Conservation (phyloP, 2,329 filamentous ascomycete species). For the Diplocarpon mali region DNA sequence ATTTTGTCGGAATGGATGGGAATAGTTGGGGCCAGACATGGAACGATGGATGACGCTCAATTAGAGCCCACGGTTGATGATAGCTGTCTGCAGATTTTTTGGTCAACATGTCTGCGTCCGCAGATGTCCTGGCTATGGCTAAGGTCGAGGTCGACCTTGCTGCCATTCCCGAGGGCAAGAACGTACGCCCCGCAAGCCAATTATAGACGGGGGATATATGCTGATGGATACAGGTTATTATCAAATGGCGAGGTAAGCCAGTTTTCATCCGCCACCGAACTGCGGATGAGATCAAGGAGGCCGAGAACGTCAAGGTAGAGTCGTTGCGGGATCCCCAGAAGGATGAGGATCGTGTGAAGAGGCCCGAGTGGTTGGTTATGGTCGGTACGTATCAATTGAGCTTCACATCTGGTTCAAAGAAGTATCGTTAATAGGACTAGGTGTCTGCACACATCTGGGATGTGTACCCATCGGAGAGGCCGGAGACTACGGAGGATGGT, state of each 20-base stretch:
- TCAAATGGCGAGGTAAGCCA: slow-evolving; percentile 99
- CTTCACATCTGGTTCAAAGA: too few relatives aligned
- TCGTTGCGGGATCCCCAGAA: slow-evolving; percentile 81
- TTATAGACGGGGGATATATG: neutral
- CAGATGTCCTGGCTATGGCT: slow-evolving; percentile 96
- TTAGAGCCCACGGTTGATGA: slow-evolving; percentile 18
- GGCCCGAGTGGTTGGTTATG: slow-evolving; percentile 99
- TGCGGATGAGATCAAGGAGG: slow-evolving; percentile 82
- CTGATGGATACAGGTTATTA: slow-evolving; percentile 60
- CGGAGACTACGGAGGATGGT: slow-evolving; percentile 97
- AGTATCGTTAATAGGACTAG: slow-evolving; percentile 33
- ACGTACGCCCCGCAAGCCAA: slow-evolving; percentile 49
- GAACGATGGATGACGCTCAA: slow-evolving; percentile 4
- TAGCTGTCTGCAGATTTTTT: slow-evolving; percentile 67
- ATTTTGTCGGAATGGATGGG: slow-evolving; percentile 2
- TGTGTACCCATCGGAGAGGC: slow-evolving; percentile 99
- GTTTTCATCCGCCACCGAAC: slow-evolving; percentile 99
- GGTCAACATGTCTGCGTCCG: slow-evolving; percentile 98
- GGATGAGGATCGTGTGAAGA: slow-evolving; percentile 90
- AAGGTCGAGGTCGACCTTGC: slow-evolving; percentile 96
- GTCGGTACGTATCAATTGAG: slow-evolving; percentile 49
- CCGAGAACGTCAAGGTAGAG: slow-evolving; percentile 76
- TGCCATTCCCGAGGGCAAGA: slow-evolving; percentile 97
- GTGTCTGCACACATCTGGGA: slow-evolving; percentile 97
- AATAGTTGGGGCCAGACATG: neutral